Base-by-base conservation (phyloP, 1,284 basidiomycete species). In the Xerocomus nothofagi region DNA sequence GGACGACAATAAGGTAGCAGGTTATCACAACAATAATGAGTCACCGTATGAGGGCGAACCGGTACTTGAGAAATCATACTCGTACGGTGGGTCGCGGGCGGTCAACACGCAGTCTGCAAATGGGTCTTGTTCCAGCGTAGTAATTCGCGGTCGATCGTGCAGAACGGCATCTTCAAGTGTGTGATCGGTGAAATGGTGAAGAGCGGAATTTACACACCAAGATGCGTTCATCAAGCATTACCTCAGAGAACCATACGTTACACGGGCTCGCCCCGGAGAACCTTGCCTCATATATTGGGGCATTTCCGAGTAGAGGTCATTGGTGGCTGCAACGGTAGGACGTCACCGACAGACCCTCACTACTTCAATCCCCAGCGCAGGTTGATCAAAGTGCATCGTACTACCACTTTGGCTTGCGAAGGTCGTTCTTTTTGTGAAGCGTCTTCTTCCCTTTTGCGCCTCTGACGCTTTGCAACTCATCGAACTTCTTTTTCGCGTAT, bases 401-500 rank as follows among this genome's bases (percentile, higher is more conserved):
- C 71, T 65, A 90, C 87, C 87, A 91, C 70, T 89, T 91, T 37
- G 72, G 73, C 57, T 77, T 81, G 57, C 84, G 76, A 51, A 75
- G 63, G 12, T 79, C 79, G 54, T 81, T 79, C 72, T 83, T 91
- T 56, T 81, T 81, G 52, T 78, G 80, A 12, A 90, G 73, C 9
- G 88, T 92, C 46, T 86, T 87, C 53, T 81, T 78, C 10, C 91
- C 92, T 63, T 77, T 84, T 38, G 84, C 83, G 47, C 84, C 87
- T 57, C 86, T 79, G 51, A 81, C 80, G 24, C 69, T 66, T 70
- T 94, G 90, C 50, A 97, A 70, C 56, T 96, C 92, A 53, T 81
- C 81, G 69, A 94, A 98, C 74, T 98, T 98, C 73, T 86, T 85
- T 75, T 98, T 98, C 33, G 95, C 91, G 67, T 97, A 98, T 49